A percentile compares a stretch with the other conserved stretches of the same genome.
Conservation (phyloP, 805 yeast species). For the Starmerella vitae region DNA sequence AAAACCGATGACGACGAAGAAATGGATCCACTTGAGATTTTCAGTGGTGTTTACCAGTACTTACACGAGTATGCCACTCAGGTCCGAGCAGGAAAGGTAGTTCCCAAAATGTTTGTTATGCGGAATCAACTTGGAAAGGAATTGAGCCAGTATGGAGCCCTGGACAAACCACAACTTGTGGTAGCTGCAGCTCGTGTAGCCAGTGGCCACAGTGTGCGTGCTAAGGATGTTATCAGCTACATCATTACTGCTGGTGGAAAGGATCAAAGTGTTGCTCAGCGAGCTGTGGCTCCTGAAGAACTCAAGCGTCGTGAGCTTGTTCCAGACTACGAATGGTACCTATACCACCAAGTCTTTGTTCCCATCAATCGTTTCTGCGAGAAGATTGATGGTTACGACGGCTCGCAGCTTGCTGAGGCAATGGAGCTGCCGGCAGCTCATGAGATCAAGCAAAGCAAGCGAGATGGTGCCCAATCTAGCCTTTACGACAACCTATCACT, state of each 20-base stretch:
- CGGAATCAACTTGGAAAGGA: conserved; percentile 84
- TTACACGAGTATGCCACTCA: conserved; percentile 46
- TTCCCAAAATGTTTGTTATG: conserved; percentile 59
- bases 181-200: conserved; percentile 71
- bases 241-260: conserved; percentile 48
- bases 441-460: conserved; percentile 30
- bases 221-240: conserved; percentile 81
- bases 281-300: conserved; percentile 75
- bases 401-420: conserved; percentile 58
- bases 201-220: conserved; percentile 76
- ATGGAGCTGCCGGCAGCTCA: conserved; percentile 46
- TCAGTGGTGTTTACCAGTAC: conserved; percentile 28
- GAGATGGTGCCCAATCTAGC: conserved; percentile 51
- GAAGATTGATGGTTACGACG: conserved; percentile 75
- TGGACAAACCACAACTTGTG: conserved; percentile 54
- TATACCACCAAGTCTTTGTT: conserved; percentile 78
- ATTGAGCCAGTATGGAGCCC: conserved; percentile 56
- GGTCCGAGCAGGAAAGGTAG: conserved; percentile 46
- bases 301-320: conserved; percentile 38
- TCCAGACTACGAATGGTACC: conserved; percentile 67
- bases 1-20: conserved; percentile 37
- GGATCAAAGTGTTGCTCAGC: conserved; percentile 40
- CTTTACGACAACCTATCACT: conserved; percentile 30
- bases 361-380: conserved; percentile 82
- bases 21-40: conserved; percentile 9